These are phyloP conservation scores for Earliella scabrosa DNA, from an alignment of 1,284 basidiomycete genomes.

Conservation along the genomic window DNA sequence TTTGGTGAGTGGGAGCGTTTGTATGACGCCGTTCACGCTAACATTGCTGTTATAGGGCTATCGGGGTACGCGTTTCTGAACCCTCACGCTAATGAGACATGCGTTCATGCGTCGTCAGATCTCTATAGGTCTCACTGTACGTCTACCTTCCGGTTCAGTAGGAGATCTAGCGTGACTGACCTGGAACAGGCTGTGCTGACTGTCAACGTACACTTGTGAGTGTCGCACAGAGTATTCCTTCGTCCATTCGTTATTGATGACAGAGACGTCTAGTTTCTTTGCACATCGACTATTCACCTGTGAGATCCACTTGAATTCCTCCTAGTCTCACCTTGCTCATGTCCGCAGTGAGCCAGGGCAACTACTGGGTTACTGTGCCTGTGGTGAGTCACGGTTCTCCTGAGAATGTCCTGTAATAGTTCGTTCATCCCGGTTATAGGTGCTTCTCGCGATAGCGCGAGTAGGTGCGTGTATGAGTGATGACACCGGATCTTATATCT, in stretches of 20 bases:
- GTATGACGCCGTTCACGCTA: too few relatives aligned
- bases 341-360: slow-evolving; percentile 30
- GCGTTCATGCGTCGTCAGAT: slow-evolving; percentile 16
- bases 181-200: slow-evolving; percentile 26
- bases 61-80: slow-evolving; percentile 26
- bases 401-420: not conserved
- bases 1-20: slow-evolving; percentile 32
- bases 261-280: slow-evolving; percentile 33
- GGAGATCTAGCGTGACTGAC: too few relatives aligned
- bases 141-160: not conserved
- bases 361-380: slow-evolving; percentile 26
- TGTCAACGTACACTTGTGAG: slow-evolving; percentile 29
- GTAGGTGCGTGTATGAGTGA: slow-evolving; percentile 13
- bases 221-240: too few relatives aligned
- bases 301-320: too few relatives aligned
- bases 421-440: slow-evolving; percentile 2
- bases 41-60: too few relatives aligned
- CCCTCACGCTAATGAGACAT: too few relatives aligned
- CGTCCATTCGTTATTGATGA: too few relatives aligned
- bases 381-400: slow-evolving; percentile 23
- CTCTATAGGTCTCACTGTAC: slow-evolving; percentile 28
- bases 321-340: too few relatives aligned
- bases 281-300: slow-evolving; percentile 24
- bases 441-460: slow-evolving; percentile 19
- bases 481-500: not conserved